Evolutionary conservation across 306 rosid genomes (phyloP), one percentile per base, ranked within the genome.

Genomic region (Dalbergia oliveri): DNA sequence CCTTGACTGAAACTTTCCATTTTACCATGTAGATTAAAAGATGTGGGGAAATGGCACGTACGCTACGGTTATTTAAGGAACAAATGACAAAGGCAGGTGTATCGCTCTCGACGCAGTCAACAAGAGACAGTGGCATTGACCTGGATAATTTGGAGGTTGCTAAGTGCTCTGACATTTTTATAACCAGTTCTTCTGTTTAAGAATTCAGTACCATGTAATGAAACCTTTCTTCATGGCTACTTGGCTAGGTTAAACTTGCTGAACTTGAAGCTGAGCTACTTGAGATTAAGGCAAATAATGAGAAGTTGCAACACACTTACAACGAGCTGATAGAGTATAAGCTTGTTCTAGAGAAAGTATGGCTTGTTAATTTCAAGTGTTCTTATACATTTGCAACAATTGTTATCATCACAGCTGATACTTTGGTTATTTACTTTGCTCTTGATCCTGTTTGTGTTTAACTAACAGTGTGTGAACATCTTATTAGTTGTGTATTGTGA

Each of bases 41-140:
- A 87, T 92, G 97, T 71, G 94, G 92, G 43, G 97, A 94, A 79
- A 89, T 94, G 98, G 90, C 89, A 10, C 85, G 97, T 33, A 84
- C 82, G 70, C 84, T 94, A 43, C 88, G 97, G 8, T 88, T 90
- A 83, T 90, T 90, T 73, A 86, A 73, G 85, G 98, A 94, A 8
- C 97, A 92, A 86, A 92, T 94, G 94, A 45, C 26, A 64, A 92
- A 84, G 86, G 91, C 92, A 11, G 87, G 88, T 33, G 56, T 92
- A 72, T 80, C 87, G 5, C 85, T 88, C 69, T 83, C 91, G 39
- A 4, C 63, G 74, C 68, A 54, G 66, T 76, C 88, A 64, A 34
- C 77, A 12, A 75, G 63, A 69, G 77, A 79, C 51, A 58, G 31
- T 56, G 73, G 51, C 61, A 47, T 85, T 75, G 89, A 88, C 86